Percentiles rank a stretch among this genome's conserved stretches.
phyloP scores from a whole-genome alignment of 495 filamentous ascomycete genomes.

The Annulohypoxylon stygium region DNA sequence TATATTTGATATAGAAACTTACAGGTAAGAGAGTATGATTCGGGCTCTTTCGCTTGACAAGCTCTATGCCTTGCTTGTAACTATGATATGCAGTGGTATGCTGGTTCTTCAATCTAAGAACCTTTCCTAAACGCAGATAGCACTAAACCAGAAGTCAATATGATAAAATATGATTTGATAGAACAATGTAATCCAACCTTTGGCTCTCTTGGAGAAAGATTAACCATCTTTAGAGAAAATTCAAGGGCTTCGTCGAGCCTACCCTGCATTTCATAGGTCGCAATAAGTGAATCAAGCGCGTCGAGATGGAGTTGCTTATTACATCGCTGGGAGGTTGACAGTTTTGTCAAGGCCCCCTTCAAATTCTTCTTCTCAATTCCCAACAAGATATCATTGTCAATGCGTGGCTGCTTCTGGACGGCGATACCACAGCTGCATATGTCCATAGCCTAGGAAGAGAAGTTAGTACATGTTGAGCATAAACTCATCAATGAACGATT shows the following conservation, averaged over 20 bases:
- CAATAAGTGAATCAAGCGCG: slow-evolving; percentile 38
- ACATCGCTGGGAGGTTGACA: slow-evolving; percentile 23
- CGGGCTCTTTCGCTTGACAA: slow-evolving; percentile 43
- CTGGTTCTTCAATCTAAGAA: slow-evolving; percentile 29
- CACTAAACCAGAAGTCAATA: slow-evolving; percentile 27
- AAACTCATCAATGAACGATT: neutral
- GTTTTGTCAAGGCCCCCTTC: slow-evolving; percentile 16
- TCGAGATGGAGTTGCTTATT: slow-evolving; percentile 24
- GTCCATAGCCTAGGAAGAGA: slow-evolving; percentile 20
- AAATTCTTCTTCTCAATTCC: slow-evolving; percentile 20
- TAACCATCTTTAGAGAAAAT: slow-evolving; percentile 34
- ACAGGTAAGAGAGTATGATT: slow-evolving; percentile 37
- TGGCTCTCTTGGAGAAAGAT: slow-evolving; percentile 41
- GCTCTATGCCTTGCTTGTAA: slow-evolving; percentile 47
- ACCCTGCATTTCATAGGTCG: slow-evolving; percentile 22
- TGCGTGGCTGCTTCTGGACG: slow-evolving; percentile 18
- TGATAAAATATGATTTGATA: neutral
- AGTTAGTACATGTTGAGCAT: neutral
- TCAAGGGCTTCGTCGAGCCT: slow-evolving; percentile 25
- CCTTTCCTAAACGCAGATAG: slow-evolving; percentile 39
- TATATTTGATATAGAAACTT: slow-evolving; percentile 7
- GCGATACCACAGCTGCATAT: slow-evolving; percentile 28
- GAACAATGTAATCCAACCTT: slow-evolving; percentile 17
- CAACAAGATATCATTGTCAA: slow-evolving; percentile 24
- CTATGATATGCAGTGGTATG: slow-evolving; percentile 31